Evolutionary conservation across 2,329 filamentous ascomycete genomes (phyloP).

Genomic region (Colletotrichum chrysophilum): DNA sequence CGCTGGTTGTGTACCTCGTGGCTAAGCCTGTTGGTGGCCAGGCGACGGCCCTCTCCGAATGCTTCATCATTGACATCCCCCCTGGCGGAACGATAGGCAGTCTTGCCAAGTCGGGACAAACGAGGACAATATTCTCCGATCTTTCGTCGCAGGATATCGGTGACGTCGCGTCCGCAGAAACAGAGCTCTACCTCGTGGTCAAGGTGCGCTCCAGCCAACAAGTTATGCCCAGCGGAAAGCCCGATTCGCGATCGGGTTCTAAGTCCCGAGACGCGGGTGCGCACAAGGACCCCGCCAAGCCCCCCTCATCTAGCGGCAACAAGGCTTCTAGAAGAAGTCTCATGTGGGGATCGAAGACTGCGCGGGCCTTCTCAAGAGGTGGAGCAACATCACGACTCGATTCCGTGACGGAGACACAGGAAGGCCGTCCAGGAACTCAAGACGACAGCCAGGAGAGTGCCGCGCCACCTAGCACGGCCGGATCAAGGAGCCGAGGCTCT

Average conservation of each 20-base stretch:
- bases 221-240: slow-evolving; percentile 46
- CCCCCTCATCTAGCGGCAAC: slow-evolving; percentile 44
- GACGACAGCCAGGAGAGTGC: slow-evolving; percentile 47
- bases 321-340: slow-evolving; percentile 58
- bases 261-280: slow-evolving; percentile 43
- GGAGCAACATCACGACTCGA: slow-evolving; percentile 56
- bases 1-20: slow-evolving; percentile 79
- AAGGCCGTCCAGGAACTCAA: slow-evolving; percentile 40
- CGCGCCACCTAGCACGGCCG: slow-evolving; percentile 59
- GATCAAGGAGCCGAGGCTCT: slow-evolving; percentile 44
- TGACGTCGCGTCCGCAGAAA: slow-evolving; percentile 65
- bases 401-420: slow-evolving; percentile 53
- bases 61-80: slow-evolving; percentile 79
- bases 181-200: slow-evolving; percentile 82
- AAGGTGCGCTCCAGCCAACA: slow-evolving; percentile 71
- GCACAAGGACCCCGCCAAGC: slow-evolving; percentile 42
- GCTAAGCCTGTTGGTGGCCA: slow-evolving; percentile 69
- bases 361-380: slow-evolving; percentile 60
- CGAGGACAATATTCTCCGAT: slow-evolving; percentile 88
- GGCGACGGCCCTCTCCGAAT: slow-evolving; percentile 78
- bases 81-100: slow-evolving; percentile 74
- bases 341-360: slow-evolving; percentile 66
- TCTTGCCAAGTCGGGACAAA: slow-evolving; percentile 67
- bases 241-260: slow-evolving; percentile 57
- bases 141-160: slow-evolving; percentile 78